These are phyloP conservation scores for Hirschfeldia incana DNA, from an alignment of 345 rosid species.

Conservation along the genomic window DNA sequence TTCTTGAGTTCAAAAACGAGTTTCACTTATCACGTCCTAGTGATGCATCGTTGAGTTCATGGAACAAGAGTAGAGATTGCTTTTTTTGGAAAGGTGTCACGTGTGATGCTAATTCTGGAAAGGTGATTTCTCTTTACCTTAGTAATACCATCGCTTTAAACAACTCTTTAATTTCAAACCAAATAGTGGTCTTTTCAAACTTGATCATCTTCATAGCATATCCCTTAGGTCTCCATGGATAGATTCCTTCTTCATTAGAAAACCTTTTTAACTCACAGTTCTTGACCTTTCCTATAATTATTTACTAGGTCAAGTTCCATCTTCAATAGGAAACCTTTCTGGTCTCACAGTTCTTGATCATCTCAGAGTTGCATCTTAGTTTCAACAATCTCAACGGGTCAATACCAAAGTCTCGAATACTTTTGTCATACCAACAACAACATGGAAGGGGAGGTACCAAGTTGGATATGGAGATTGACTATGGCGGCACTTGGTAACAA, in stretches of 20 bases:
- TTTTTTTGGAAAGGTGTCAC: background rate
- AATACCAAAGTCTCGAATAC: background rate
- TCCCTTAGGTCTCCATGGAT: background rate
- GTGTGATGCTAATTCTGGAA: background rate
- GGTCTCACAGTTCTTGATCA: background rate
- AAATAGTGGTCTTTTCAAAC: background rate
- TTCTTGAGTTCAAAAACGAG: background rate
- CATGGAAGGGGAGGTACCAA: background rate
- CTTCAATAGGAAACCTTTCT: background rate
- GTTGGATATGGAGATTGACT: background rate
- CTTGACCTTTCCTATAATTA: background rate
- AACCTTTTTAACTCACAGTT: background rate
- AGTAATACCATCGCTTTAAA: background rate
- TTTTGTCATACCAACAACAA: background rate
- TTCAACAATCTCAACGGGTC: background rate
- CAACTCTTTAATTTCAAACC: background rate
- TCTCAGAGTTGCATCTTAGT: background rate
- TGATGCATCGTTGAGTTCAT: background rate
- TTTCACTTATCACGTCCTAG: background rate
- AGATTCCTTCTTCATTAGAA: background rate
- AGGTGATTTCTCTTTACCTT: background rate
- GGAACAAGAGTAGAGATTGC: background rate
- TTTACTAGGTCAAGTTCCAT: background rate
- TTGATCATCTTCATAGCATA: background rate
- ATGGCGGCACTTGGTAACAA: background rate